Evolutionary conservation across 2,329 filamentous ascomycete species (phyloP).

Genomic region (Sclerotiophoma versabilis): DNA sequence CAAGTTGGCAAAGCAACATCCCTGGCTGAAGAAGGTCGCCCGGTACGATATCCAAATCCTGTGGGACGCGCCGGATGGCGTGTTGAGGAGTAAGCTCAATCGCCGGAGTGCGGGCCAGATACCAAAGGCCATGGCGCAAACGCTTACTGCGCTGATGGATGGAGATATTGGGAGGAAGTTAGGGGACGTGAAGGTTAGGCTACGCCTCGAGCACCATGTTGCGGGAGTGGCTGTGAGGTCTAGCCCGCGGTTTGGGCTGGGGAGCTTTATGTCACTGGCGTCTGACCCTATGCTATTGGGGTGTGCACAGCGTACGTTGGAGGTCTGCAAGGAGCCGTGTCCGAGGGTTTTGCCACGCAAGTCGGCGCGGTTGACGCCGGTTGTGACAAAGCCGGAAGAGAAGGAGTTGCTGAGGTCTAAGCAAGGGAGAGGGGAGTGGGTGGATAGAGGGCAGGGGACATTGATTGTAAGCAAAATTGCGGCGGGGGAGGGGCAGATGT

Average conservation of each 20-base stretch:
- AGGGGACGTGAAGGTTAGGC: conserved; percentile 21
- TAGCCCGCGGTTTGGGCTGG: conserved; percentile 23
- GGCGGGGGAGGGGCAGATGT: neutral
- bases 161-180: conserved; percentile 17
- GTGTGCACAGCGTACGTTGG: conserved; percentile 7
- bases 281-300: neutral
- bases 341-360: conserved; percentile 10
- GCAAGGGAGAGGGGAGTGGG: neutral
- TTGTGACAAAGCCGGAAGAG: conserved; percentile 9
- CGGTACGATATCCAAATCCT: conserved; percentile 34
- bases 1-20: conserved; percentile 33
- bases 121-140: conserved; percentile 27
- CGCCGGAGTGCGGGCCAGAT: conserved; percentile 27
- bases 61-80: conserved; percentile 31
- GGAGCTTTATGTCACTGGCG: conserved; percentile 13
- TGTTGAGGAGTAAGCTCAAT: conserved; percentile 23
- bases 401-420: conserved; percentile 4
- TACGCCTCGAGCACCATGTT: conserved; percentile 23
- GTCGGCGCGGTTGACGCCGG: conserved; percentile 13
- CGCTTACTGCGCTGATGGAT: conserved; percentile 26
- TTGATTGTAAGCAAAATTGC: conserved; percentile 5
- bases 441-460: conserved; percentile 3
- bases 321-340: conserved; percentile 20
- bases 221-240: conserved; percentile 16
- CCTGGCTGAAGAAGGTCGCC: conserved; percentile 35